These are phyloP conservation scores for Leptosphaerulina australis DNA, from an alignment of 2,329 filamentous ascomycete genomes.

Conservation along the genomic window DNA sequence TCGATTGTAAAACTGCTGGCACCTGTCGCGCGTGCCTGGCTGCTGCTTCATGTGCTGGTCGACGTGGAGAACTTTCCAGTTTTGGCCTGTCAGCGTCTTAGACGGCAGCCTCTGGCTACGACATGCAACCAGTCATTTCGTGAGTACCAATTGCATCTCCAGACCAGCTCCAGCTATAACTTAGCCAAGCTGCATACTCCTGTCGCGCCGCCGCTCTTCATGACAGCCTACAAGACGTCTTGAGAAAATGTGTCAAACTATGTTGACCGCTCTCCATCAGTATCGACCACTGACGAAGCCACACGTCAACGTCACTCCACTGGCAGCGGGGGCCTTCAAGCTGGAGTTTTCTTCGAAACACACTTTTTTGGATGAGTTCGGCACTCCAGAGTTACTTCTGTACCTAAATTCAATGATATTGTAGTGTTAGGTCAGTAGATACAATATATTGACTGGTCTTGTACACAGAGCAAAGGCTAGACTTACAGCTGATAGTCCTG, in stretches of 20 bases:
- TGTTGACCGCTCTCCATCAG: not conserved
- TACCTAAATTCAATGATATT: too few relatives aligned
- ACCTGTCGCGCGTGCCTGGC: slow-evolving; percentile 2
- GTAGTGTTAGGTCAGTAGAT: too few relatives aligned
- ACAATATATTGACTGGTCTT: too few relatives aligned
- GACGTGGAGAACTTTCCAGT: slow-evolving; percentile 5
- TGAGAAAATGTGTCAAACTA: too few relatives aligned
- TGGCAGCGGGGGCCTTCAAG: too few relatives aligned
- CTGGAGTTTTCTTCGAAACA: too few relatives aligned
- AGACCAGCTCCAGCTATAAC: too few relatives aligned
- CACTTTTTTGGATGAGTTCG: too few relatives aligned
- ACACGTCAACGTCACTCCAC: too few relatives aligned
- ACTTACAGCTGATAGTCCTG: too few relatives aligned
- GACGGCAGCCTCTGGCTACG: not conserved
- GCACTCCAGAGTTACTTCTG: too few relatives aligned
- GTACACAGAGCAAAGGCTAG: too few relatives aligned
- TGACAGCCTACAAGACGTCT: not conserved
- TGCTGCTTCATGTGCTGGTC: slow-evolving; percentile 1
- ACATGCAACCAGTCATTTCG: not conserved
- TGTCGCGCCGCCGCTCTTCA: not conserved
- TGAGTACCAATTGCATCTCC: not conserved
- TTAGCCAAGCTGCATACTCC: not conserved
- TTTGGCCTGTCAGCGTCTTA: slow-evolving; percentile 10
- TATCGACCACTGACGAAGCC: not conserved
- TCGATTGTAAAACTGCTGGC: not conserved